These are phyloP conservation scores for Cytospora piceae DNA, from an alignment of 2,329 filamentous ascomycete genomes.

Conservation along the genomic window DNA sequence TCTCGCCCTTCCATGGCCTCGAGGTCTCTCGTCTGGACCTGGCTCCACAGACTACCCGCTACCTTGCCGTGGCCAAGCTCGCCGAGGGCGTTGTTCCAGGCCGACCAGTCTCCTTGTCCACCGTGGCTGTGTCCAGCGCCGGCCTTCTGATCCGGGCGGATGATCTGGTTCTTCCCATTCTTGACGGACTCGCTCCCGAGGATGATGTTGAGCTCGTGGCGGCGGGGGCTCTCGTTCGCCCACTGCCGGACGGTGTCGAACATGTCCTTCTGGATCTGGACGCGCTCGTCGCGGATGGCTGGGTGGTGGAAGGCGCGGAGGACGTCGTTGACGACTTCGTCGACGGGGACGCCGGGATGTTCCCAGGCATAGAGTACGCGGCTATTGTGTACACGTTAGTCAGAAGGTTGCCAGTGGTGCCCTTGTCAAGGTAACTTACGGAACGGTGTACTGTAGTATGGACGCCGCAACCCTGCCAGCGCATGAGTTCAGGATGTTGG, in stretches of 20 bases:
- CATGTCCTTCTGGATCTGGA: constrained; percentile 87
- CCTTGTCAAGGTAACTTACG: constrained; percentile 51
- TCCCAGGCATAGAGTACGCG: constrained; percentile 93
- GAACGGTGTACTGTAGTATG: constrained; percentile 84
- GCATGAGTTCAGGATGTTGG: constrained; percentile 75
- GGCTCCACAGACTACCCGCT: constrained; percentile 62
- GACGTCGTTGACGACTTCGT: constrained; percentile 83
- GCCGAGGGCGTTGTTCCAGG: constrained; percentile 42
- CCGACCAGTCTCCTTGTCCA: constrained; percentile 39
- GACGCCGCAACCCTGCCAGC: constrained; percentile 74
- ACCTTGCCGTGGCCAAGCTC: constrained; percentile 58
- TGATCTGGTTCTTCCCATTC: constrained; percentile 77
- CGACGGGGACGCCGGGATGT: constrained; percentile 77
- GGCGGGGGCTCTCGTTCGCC: constrained; percentile 71
- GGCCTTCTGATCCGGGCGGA: constrained; percentile 41
- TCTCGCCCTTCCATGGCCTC: constrained; percentile 57
- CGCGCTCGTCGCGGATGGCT: constrained; percentile 71
- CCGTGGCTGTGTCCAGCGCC: constrained; percentile 37
- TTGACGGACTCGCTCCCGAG: constrained; percentile 84
- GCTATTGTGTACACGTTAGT: constrained; percentile 43
- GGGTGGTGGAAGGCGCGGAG: constrained; percentile 89
- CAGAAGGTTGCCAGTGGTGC: neutral
- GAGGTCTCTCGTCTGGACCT: constrained; percentile 63
- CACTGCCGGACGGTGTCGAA: constrained; percentile 83
- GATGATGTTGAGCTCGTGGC: constrained; percentile 70